Base-by-base conservation (phyloP, 2,329 filamentous ascomycete genomes). In the Stemphylium beticola region DNA sequence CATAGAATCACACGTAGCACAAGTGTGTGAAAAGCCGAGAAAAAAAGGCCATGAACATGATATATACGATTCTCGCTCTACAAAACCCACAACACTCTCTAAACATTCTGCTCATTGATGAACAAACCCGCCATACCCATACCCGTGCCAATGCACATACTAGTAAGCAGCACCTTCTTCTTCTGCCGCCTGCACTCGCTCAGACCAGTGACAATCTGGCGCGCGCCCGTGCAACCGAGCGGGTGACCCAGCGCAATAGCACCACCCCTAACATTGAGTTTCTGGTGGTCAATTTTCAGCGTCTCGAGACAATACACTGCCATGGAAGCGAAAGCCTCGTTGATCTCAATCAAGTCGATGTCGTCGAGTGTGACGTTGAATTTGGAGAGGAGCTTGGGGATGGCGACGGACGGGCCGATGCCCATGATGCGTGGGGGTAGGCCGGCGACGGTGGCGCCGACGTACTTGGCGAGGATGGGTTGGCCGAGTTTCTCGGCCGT, bases 321-420 rank as follows among this genome's bases (percentile, higher is more conserved):
- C 95, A 98, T 98, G 47, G 90, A 95, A 18, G 93, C 93, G 71
- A 99, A 99, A 1, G 95, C 95, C 83, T 99, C 95, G 81, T 99
- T 99, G 73, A 99, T 79, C 83, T 98, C 95, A 66, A 93, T 83
- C 32, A 98, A 84, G 72, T 99, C 95, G 58, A 95, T 85, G 67
- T 98, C 95, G 55, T 88, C 85, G 49, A 96, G 81, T 20, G 83
- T 85, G 57, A 99, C 78, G 77, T 89, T 87, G 83, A 89, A 87
- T 79, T 95, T 88, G 71, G 78, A 78, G 40, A 99, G 85, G 26
- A 99, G 86, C 85, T 99, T 99, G 59, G 85, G 86, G 58, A 88
- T 86, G 17, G 85, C 85, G 62, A 85, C 77, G 38, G 87, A 87
- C 32, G 91, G 91, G 50, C 91, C 91, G 64, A 98, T 96, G 61